phyloP scores from a whole-genome alignment of 208 protist species.

The Balamuthia mandrillaris region DNA sequence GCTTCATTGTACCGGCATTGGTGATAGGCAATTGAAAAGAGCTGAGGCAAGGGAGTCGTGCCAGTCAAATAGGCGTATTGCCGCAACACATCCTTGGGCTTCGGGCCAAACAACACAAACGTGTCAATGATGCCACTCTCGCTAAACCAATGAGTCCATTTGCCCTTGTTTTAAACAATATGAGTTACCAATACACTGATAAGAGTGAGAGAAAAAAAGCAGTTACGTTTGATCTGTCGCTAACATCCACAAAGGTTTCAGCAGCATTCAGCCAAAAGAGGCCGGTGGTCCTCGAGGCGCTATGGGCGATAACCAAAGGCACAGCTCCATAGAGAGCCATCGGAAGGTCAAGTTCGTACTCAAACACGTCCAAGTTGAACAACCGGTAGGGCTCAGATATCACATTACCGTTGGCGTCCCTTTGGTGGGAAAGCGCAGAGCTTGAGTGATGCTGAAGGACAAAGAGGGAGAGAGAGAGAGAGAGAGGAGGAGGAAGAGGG shows the following conservation, averaged over 20 bases:
- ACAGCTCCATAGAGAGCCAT: conserved; percentile 93
- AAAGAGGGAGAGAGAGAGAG: neutral
- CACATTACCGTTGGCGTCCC: neutral
- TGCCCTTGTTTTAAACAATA: neutral
- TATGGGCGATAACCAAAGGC: conserved; percentile 89
- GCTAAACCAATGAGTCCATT: conserved; percentile 80
- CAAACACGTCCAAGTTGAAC: conserved; percentile 96
- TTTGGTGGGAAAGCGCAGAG: neutral
- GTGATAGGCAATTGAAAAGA: conserved; percentile 95
- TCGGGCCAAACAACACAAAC: conserved; percentile 91
- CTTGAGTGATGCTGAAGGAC: neutral
- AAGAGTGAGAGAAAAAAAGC: neutral
- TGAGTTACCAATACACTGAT: neutral
- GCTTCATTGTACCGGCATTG: no score
- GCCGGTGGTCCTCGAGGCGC: conserved; percentile 67
- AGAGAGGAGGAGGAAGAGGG: neutral
- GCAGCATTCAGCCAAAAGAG: conserved; percentile 89
- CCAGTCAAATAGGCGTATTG: conserved; percentile 91
- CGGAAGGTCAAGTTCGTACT: conserved; percentile 91
- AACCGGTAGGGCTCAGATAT: conserved; percentile 82
- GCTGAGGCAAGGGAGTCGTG: conserved; percentile 85
- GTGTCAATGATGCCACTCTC: conserved; percentile 91
- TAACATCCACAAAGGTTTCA: conserved; percentile 72
- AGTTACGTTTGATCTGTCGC: neutral
- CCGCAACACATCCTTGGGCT: conserved; percentile 78